Percentiles rank a stretch among this genome's conserved stretches.
Conservation (phyloP, 306 rosid genomes). For the Rosa persica region DNA sequence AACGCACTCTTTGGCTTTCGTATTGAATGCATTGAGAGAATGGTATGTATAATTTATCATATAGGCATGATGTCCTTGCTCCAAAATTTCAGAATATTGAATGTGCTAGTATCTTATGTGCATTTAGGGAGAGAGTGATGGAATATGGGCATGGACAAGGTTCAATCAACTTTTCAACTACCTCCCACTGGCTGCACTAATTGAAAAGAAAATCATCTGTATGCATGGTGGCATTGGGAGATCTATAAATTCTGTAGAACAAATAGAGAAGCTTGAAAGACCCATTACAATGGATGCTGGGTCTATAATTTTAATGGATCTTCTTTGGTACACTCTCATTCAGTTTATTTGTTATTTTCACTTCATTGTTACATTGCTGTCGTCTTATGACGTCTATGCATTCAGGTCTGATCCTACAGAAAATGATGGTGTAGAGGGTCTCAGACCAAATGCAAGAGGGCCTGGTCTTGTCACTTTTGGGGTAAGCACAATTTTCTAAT, state of each 20-base stretch:
- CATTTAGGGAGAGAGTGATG: conserved; percentile 93
- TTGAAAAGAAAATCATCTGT: conserved; percentile 97
- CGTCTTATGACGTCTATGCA: conserved; percentile 24
- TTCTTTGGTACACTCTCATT: conserved; percentile 63
- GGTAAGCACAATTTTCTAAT: conserved; percentile 44
- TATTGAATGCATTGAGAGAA: conserved; percentile 98
- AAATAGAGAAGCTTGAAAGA: conserved; percentile 96
- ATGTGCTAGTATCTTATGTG: conserved; percentile 34
- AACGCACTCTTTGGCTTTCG: conserved; percentile 99
- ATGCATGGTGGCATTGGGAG: conserved; percentile 99
- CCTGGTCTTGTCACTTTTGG: conserved; percentile 99
- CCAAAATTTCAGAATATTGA: conserved; percentile 16
- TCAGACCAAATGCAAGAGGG: conserved; percentile 99
- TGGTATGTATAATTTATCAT: conserved; percentile 55
- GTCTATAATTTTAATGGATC: conserved; percentile 93
- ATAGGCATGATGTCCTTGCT: conserved; percentile 22
- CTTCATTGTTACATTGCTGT: not conserved
- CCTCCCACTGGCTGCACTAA: conserved; percentile 95
- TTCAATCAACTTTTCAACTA: conserved; percentile 97
- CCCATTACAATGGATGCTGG: conserved; percentile 99
- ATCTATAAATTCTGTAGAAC: conserved; percentile 88
- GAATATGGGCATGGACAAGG: conserved; percentile 99
- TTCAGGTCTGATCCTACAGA: conserved; percentile 99
- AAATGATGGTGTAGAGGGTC: conserved; percentile 95
- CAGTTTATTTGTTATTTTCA: conserved; percentile 14